Evolutionary conservation across 2,329 filamentous ascomycete species (phyloP).

Genomic region (Colletotrichum brevisporum): DNA sequence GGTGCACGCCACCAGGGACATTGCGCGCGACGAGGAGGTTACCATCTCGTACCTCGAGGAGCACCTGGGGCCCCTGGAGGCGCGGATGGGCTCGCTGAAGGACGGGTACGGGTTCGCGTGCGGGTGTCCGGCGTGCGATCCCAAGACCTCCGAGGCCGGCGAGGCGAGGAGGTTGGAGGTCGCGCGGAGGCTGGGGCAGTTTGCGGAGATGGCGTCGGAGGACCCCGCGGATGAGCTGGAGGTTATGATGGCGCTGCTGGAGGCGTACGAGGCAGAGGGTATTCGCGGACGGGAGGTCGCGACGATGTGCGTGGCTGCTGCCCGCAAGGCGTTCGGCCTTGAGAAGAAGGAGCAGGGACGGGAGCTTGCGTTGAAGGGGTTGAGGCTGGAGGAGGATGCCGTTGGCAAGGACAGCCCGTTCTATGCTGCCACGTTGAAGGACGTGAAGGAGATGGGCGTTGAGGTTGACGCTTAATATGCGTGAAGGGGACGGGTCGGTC

Average conservation of each 20-base stretch:
- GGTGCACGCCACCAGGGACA: conserved; percentile 32
- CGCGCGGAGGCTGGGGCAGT: conserved; percentile 3
- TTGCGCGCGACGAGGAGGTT: conserved; percentile 29
- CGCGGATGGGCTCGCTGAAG: conserved; percentile 14
- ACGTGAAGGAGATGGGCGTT: conserved; percentile 16
- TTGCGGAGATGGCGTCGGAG: conserved; percentile 16
- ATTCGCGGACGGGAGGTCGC: conserved; percentile 35
- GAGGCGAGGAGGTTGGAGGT: conserved; percentile 24
- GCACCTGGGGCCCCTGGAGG: conserved; percentile 14
- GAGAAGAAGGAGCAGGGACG: not conserved
- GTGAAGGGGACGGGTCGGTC: not conserved
- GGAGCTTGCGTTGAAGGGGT: conserved; percentile 18
- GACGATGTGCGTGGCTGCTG: conserved; percentile 21
- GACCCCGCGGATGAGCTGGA: conserved; percentile 15
- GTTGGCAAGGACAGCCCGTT: conserved; percentile 37
- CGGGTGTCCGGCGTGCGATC: conserved; percentile 23
- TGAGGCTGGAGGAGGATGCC: conserved; percentile 32
- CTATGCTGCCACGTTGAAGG: conserved; percentile 6
- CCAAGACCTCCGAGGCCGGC: conserved; percentile 2
- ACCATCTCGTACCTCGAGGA: conserved; percentile 39
- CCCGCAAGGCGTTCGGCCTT: conserved; percentile 14
- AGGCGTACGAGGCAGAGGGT: conserved; percentile 23
- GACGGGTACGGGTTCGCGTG: conserved; percentile 30
- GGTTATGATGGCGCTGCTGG: conserved; percentile 22
- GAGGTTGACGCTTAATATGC: not conserved